Evolutionary conservation across 192 early-diverging fungal genomes (phyloP), one percentile per base, ranked within the genome.

Genomic region (Allomyces javanicus): DNA sequence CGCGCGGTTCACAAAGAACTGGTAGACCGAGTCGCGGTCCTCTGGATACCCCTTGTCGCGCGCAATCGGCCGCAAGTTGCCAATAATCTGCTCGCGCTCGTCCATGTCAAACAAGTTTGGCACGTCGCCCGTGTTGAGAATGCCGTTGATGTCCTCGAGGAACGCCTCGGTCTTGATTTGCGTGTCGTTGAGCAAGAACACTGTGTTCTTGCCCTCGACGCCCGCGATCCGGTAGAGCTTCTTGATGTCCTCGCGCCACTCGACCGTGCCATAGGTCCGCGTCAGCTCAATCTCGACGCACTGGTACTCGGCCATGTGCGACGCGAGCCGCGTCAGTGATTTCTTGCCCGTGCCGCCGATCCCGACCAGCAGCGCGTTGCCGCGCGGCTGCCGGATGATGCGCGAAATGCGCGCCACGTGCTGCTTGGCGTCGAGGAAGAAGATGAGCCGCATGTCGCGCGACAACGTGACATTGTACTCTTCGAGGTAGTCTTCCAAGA

Each of bases 81-180:
- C 91, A 92, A 99, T 88, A 71, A 99, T 76, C 26, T 96, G 79
- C 21, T 87, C 80, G 64, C 87, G 88, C 74, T 99, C 97, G 68
- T 99, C 97, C 62, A 94, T 94, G 71, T 99, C 97, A 69, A 99
- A 99, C 63, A 99, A 72, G 19, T 96, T 94, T 9, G 97, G 97
- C 21, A 99, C 90, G 74, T 99, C 96, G 12, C 92, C 90, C 73
- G 97, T 99, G 14, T 96, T 96, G 61, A 98, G 78, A 45, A 99
- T 76, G 7, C 96, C 98, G 76, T 99, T 99, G 91, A 99, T 99
- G 68, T 94, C 84, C 81, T 99, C 97, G 74, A 99, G 77, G 82
- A 99, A 97, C 58, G 87, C 93, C 64, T 91, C 83, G 69, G 97
- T 93, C 25, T 96, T 76, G 21, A 99, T 92, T 68, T 97, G 97